A percentile compares a stretch with the other conserved stretches of the same genome.
Evolutionary conservation across 2,329 filamentous ascomycete species (phyloP).

Genomic region (Emydomyces testavorans): DNA sequence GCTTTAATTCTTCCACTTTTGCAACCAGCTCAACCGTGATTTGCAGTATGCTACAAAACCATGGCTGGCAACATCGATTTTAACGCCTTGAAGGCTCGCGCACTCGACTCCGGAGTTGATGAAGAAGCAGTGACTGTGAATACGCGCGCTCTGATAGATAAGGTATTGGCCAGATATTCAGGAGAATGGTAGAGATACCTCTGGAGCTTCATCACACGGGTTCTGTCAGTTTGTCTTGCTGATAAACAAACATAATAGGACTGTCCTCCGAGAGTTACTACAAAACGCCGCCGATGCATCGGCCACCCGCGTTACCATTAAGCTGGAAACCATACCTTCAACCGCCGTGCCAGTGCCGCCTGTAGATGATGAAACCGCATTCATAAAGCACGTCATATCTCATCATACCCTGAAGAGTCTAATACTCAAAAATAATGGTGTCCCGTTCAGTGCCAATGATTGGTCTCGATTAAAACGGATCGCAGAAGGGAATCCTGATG

Average conservation of each 20-base stretch:
- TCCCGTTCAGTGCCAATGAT: constrained; percentile 77
- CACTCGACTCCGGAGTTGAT: constrained; percentile 72
- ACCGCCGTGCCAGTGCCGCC: constrained; percentile 58
- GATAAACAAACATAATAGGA: constrained; percentile 29
- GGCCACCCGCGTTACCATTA: constrained; percentile 77
- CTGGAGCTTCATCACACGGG: no score
- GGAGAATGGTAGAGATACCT: constrained; percentile 68
- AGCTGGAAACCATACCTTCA: constrained; percentile 83
- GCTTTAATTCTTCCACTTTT: no score
- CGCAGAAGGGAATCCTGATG: constrained; percentile 96
- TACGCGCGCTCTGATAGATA: constrained; percentile 91
- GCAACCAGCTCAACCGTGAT: no score
- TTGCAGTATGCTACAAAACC: background rate
- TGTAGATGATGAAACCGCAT: constrained; percentile 54
- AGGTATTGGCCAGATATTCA: constrained; percentile 89
- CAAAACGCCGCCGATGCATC: constrained; percentile 98
- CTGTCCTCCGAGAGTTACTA: constrained; percentile 75
- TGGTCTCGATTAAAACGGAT: constrained; percentile 92
- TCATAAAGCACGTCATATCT: constrained; percentile 69
- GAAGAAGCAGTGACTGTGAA: constrained; percentile 98
- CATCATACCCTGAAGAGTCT: constrained; percentile 78
- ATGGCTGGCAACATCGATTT: constrained; percentile 46
- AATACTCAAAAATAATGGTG: constrained; percentile 86
- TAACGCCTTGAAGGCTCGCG: constrained; percentile 67
- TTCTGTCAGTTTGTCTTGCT: background rate